These are phyloP conservation scores for Pugionium cornutum DNA, from an alignment of 345 rosid genomes.

Conservation along the genomic window DNA sequence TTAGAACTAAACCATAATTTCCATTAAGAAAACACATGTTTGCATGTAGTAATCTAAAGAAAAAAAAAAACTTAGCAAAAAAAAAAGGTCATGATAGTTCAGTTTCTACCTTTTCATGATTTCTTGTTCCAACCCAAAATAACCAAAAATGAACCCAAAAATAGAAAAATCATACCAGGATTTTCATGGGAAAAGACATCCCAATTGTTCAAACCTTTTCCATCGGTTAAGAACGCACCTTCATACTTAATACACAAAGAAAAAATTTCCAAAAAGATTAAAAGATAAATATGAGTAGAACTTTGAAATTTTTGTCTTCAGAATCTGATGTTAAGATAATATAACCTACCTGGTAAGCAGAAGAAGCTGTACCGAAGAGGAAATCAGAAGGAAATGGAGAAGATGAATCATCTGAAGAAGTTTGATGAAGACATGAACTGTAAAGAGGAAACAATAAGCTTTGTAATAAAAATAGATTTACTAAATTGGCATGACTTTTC, in stretches of 20 bases:
- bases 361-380: conserved; percentile 80
- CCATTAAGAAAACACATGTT: neutral
- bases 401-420: conserved; percentile 6
- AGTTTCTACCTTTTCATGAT: neutral
- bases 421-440: conserved; percentile 25
- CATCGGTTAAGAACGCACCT: conserved; percentile 56
- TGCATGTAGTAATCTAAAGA: neutral
- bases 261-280: neutral
- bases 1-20: neutral
- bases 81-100: neutral
- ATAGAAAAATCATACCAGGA: conserved; percentile 30
- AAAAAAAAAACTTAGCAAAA: neutral
- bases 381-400: conserved; percentile 54
- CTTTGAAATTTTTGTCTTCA: neutral
- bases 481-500: conserved; percentile 24
- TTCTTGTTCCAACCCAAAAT: neutral
- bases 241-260: conserved; percentile 44
- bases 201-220: conserved; percentile 60
- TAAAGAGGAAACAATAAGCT: conserved; percentile 21
- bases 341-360: conserved; percentile 64
- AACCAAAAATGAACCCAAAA: neutral
- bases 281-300: neutral
- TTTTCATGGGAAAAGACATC: conserved; percentile 49
- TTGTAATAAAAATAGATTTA: conserved; percentile 20
- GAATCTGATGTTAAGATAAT: neutral